Conservation (phyloP, 2,329 filamentous ascomycete genomes). For the Amylocarpus encephaloides region DNA sequence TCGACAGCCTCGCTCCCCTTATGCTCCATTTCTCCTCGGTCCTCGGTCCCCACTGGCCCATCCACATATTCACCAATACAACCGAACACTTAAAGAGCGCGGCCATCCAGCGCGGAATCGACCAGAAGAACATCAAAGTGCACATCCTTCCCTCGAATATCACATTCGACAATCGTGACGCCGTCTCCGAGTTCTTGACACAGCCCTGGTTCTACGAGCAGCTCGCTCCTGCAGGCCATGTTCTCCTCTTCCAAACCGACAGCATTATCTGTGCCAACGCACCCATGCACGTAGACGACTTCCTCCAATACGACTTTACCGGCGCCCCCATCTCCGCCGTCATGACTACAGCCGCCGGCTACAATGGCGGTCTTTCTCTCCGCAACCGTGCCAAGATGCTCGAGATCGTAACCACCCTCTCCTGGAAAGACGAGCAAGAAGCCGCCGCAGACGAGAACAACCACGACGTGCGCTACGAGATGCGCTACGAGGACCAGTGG, state of each 20-base stretch:
- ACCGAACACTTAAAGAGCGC: conserved; percentile 22
- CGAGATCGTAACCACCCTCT: conserved; percentile 18
- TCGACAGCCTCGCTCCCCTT: conserved; percentile 29
- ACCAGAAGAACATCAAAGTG: conserved; percentile 29
- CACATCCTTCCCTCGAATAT: conserved; percentile 31
- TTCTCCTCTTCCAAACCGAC: conserved; percentile 31
- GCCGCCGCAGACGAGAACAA: not conserved
- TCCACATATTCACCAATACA: conserved; percentile 34
- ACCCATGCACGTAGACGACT: conserved; percentile 23
- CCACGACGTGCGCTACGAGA: conserved; percentile 15
- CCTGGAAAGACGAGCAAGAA: conserved; percentile 13
- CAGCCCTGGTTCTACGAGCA: conserved; percentile 30
- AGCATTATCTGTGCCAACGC: conserved; percentile 28
- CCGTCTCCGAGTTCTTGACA: conserved; percentile 30
- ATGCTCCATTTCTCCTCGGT: conserved; percentile 34
- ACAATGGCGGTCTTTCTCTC: conserved; percentile 32
- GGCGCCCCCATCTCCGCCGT: conserved; percentile 25
- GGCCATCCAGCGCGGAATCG: conserved; percentile 32
- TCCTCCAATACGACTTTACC: conserved; percentile 31
- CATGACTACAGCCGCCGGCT: conserved; percentile 15
- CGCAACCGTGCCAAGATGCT: conserved; percentile 31
- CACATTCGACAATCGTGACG: conserved; percentile 27
- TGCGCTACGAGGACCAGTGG: conserved; percentile 15
- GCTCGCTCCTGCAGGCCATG: conserved; percentile 28
- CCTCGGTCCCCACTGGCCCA: conserved; percentile 37